A percentile compares a stretch with the other conserved stretches of the same genome.
Evolutionary conservation across 148 eudicot species (phyloP).

Genomic region (Dianthus caryophyllus): DNA sequence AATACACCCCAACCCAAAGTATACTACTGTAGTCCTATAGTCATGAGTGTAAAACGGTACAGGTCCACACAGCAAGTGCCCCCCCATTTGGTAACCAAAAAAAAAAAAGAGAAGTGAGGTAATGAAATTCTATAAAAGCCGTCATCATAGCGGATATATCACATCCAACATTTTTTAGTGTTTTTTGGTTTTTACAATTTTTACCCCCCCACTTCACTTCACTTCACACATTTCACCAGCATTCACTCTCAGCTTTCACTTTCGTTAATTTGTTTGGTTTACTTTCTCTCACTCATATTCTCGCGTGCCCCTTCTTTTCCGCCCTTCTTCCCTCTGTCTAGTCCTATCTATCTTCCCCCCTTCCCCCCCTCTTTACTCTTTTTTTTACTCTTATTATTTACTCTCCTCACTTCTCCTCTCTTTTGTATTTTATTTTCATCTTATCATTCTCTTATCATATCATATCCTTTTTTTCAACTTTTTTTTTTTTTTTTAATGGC

Average conservation of each 20-base stretch:
- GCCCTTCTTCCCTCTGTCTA: neutral
- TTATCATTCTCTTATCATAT: neutral
- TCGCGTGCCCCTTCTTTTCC: constrained; percentile 16
- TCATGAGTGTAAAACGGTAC: too few relatives aligned
- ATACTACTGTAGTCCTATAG: too few relatives aligned
- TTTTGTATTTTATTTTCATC: neutral
- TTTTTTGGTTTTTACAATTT: too few relatives aligned
- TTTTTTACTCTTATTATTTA: neutral
- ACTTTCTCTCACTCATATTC: neutral
- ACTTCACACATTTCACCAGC: too few relatives aligned
- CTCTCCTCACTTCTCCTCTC: too few relatives aligned
- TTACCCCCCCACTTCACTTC: too few relatives aligned
- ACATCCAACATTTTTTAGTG: neutral
- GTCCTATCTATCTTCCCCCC: constrained; percentile 20
- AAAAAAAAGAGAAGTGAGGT: too few relatives aligned
- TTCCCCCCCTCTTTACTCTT: neutral
- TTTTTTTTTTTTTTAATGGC: neutral
- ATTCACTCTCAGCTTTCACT: neutral
- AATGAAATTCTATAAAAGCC: neutral
- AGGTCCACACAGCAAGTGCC: too few relatives aligned
- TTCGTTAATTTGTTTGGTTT: neutral
- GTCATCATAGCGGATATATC: neutral
- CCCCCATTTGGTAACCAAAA: too few relatives aligned
- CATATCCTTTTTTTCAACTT: neutral
- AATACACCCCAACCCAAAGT: too few relatives aligned